Base-by-base conservation (phyloP, 352 stramenopile genomes). In the Hyaloperonospora brassicae region DNA sequence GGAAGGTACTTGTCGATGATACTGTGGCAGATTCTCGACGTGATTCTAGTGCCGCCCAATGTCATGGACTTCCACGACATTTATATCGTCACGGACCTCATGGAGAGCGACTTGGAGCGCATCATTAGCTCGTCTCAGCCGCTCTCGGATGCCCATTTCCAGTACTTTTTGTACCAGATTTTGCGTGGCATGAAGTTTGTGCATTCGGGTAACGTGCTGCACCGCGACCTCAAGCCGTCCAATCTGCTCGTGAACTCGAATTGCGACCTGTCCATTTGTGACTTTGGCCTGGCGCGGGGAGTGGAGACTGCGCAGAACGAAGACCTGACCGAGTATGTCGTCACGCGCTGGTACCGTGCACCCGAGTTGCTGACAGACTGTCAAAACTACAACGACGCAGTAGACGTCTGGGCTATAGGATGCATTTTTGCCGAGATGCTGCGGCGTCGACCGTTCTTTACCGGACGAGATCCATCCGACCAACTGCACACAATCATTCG, bases 341-440 rank as follows among this genome's bases (percentile, higher is more conserved):
- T 97, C 38, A 98, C 92, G 31, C 75, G 92, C 7, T 98, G 92
- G 91, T 98, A 94, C 46, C 76, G 84, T 50, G 82, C 84, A 1
- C 84, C 84, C 0, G 84, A 95, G 56, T 55, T 94, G 36, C 62
- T 94, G 55, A 98, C 68, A 12, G 87, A 95, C 39, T 98, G 89
- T 68, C 93, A 95, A 55, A 90, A 98, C 63, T 99, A 99, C 74
- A 95, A 92, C 36, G 94, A 97, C 52, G 82, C 90, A 22, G 90
- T 98, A 45, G 95, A 98, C 67, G 87, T 98, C 46, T 98, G 93
- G 93, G 87, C 84, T 47, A 85, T 98, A 24, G 97, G 97, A 7
- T 99, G 97, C 69, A 99, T 99, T 70, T 98, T 99, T 66, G 97
- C 93, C 25, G 97, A 99, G 70, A 93, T 99, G 61, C 82, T 99